Conservation (phyloP, 768 basidiomycete species). For the Tylopilus felleus region DNA sequence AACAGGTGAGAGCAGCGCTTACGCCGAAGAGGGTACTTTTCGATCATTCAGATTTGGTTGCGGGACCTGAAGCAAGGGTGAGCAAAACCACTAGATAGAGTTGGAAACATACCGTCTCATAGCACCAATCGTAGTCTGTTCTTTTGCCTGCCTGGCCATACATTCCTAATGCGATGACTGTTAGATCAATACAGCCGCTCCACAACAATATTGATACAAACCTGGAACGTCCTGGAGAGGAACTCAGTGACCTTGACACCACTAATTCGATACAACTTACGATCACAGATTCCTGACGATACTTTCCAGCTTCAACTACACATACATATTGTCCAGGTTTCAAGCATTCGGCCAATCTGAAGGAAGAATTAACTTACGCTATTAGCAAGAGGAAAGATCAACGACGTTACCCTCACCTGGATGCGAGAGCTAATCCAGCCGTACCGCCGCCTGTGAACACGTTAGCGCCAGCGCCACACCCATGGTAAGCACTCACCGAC, state of each 20-base stretch:
- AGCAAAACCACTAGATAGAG: not conserved
- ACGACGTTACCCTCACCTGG: slow-evolving; percentile 2
- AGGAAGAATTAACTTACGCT: not conserved
- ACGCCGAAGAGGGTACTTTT: slow-evolving; percentile 3
- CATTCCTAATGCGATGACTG: not conserved
- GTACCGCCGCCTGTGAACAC: slow-evolving; percentile 12
- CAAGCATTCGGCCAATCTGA: slow-evolving; percentile 15
- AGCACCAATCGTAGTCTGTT: slow-evolving; percentile 17
- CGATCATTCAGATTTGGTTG: slow-evolving; percentile 8
- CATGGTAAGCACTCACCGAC: slow-evolving; percentile 2
- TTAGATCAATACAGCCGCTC: not conserved
- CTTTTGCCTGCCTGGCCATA: slow-evolving; percentile 1
- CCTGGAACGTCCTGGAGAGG: slow-evolving; percentile 16
- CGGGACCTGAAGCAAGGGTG: slow-evolving; percentile 9
- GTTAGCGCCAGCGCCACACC: not conserved
- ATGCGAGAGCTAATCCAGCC: slow-evolving; percentile 16
- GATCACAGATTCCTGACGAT: slow-evolving; percentile 8
- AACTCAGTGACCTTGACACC: not conserved
- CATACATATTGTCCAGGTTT: slow-evolving; percentile 13
- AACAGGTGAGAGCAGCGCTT: not conserved
- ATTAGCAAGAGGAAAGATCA: not conserved
- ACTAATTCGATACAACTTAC: slow-evolving; percentile 3
- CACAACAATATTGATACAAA: not conserved
- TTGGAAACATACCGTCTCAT: slow-evolving; percentile 10
- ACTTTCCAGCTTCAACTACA: slow-evolving; percentile 17